Evolutionary conservation across 257 asterid species (phyloP).

Genomic region (Petunia secreta): DNA sequence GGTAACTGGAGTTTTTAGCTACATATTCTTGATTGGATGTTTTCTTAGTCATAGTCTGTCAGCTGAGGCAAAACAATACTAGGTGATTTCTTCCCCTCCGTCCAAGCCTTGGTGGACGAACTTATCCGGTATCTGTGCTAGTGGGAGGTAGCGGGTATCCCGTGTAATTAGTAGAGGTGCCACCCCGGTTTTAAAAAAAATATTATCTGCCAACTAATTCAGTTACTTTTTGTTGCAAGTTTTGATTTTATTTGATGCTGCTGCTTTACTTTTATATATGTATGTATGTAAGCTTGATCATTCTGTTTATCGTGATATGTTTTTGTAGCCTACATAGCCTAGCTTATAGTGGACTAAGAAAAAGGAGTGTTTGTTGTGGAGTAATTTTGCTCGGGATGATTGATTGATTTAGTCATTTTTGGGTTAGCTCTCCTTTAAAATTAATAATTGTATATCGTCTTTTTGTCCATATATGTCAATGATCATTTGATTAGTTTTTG

Average conservation of each 20-base stretch:
- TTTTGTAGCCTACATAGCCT: background rate
- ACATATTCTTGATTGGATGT: background rate
- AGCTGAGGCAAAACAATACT: background rate
- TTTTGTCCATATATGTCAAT: background rate
- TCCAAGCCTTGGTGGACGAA: too few species aligned
- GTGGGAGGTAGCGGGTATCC: too few species aligned
- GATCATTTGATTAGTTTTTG: background rate
- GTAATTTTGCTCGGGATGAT: constrained; percentile 22
- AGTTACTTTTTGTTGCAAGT: constrained; percentile 18
- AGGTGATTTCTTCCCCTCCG: too few species aligned
- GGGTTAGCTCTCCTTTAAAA: background rate
- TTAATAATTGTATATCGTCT: background rate
- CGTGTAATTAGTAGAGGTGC: too few species aligned
- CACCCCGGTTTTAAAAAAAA: too few species aligned
- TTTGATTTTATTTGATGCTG: background rate
- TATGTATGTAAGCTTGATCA: background rate
- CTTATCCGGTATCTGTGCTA: too few species aligned
- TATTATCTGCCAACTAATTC: constrained; percentile 21
- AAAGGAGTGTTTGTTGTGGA: constrained; percentile 23
- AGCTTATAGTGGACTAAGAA: constrained; percentile 21
- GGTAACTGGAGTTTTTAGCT: background rate
- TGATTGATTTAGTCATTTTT: constrained; percentile 25
- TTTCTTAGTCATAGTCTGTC: constrained; percentile 9
- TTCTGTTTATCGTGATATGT: background rate
- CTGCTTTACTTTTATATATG: constrained; percentile 7